phyloP scores from a whole-genome alignment of 768 basidiomycete genomes.

The Collybiopsis luxurians region DNA sequence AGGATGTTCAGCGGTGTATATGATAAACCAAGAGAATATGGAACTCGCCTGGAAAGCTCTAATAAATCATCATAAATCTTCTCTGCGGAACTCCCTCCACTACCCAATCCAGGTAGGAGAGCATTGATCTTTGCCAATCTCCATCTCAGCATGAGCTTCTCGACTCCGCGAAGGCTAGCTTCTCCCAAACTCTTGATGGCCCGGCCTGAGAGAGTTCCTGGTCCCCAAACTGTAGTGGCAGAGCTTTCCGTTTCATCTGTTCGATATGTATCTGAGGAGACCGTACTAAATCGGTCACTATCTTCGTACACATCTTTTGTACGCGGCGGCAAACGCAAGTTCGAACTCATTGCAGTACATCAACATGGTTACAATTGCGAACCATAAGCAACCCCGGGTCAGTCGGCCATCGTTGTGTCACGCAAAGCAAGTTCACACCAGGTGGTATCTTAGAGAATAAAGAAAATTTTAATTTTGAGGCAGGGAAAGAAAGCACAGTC shows the following conservation, averaged over 20 bases:
- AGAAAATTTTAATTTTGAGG: background rate
- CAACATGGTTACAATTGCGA: background rate
- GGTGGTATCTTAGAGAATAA: background rate
- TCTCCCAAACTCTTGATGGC: conserved; percentile 18
- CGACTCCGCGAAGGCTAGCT: conserved; percentile 17
- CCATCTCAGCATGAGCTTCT: conserved; percentile 12
- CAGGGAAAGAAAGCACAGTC: too few relatives aligned
- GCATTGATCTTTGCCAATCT: conserved; percentile 13
- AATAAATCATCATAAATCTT: conserved; percentile 13
- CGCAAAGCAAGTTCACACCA: background rate
- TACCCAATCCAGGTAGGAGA: conserved; percentile 3
- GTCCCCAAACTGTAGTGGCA: conserved; percentile 16
- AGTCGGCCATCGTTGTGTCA: background rate
- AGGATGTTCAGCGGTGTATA: background rate
- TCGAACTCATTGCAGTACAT: background rate
- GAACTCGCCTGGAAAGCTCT: conserved; percentile 12
- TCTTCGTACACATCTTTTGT: background rate
- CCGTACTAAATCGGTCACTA: conserved; percentile 1
- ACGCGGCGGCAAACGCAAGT: background rate
- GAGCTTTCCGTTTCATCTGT: conserved; percentile 10
- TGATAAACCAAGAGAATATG: background rate
- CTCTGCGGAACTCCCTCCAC: background rate
- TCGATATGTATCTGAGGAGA: background rate
- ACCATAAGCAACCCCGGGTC: too few relatives aligned
- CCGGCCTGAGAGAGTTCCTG: conserved; percentile 17